Percentiles rank a stretch among this genome's conserved stretches.
Conservation (phyloP, 306 rosid genomes). For the Aeschynomene evenia region DNA sequence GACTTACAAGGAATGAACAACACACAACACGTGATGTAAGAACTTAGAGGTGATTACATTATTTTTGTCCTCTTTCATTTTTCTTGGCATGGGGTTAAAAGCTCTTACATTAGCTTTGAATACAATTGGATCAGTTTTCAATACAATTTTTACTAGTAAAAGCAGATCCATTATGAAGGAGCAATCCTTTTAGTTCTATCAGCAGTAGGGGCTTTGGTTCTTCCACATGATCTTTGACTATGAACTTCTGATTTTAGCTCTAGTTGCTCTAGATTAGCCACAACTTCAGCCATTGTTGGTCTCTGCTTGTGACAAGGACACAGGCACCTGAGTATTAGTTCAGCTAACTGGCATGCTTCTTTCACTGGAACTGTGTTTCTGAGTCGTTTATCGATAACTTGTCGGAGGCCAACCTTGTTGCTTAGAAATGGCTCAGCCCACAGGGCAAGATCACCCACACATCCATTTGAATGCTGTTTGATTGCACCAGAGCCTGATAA, state of each 20-base stretch:
- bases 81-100: not conserved
- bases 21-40: not conserved
- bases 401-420: slow-evolving; percentile 9
- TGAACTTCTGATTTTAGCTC: slow-evolving; percentile 10
- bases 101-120: not conserved
- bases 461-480: slow-evolving; percentile 37
- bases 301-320: slow-evolving; percentile 17
- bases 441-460: slow-evolving; percentile 32
- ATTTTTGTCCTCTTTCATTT: not conserved
- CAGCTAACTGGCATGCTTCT: slow-evolving; percentile 21
- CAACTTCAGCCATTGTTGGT: slow-evolving; percentile 44
- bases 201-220: not conserved
- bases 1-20: not conserved
- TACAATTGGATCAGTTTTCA: not conserved
- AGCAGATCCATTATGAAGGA: not conserved
- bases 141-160: not conserved
- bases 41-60: not conserved
- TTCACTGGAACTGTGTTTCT: not conserved
- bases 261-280: slow-evolving; percentile 31
- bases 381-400: slow-evolving; percentile 34
- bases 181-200: not conserved
- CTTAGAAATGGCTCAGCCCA: slow-evolving; percentile 37
- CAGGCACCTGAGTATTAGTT: slow-evolving; percentile 38
- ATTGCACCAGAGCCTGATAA: slow-evolving; percentile 36
- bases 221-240: not conserved